Evolutionary conservation across 768 basidiomycete species (phyloP).

Genomic region (Lactarius hatsudake): DNA sequence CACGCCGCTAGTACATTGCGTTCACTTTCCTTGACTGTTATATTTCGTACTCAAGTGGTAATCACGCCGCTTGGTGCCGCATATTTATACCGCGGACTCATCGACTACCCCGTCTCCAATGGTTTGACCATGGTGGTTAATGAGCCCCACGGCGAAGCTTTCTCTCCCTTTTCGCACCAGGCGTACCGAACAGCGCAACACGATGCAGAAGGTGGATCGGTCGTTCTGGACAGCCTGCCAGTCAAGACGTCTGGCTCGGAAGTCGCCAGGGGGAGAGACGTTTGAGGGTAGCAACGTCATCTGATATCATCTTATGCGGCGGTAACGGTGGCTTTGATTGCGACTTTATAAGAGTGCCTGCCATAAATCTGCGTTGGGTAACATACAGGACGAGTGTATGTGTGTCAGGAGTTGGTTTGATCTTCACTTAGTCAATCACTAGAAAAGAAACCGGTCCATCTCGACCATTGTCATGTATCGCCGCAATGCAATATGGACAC

Average conservation of each 20-base stretch:
- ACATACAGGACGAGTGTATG: too few species aligned
- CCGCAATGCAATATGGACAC: too few species aligned
- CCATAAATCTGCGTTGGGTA: background rate
- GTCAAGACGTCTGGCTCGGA: background rate
- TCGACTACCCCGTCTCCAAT: background rate
- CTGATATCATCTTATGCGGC: background rate
- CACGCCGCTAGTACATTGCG: background rate
- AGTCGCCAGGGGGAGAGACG: background rate
- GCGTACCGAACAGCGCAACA: background rate
- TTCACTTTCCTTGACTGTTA: background rate
- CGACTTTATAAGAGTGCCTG: background rate
- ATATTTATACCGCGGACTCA: slow-evolving; percentile 20
- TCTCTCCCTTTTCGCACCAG: too few species aligned
- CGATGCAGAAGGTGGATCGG: background rate
- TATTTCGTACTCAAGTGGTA: slow-evolving; percentile 3
- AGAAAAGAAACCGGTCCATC: too few species aligned
- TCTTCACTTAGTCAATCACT: too few species aligned
- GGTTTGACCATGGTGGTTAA: background rate
- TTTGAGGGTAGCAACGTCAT: background rate
- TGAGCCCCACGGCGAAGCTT: background rate
- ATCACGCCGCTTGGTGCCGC: slow-evolving; percentile 16
- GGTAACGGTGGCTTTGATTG: background rate
- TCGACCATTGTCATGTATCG: too few species aligned
- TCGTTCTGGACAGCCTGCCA: background rate
- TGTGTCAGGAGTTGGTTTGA: too few species aligned